Base-by-base conservation (phyloP, 2,329 filamentous ascomycete species). In the Cadophora malorum region DNA sequence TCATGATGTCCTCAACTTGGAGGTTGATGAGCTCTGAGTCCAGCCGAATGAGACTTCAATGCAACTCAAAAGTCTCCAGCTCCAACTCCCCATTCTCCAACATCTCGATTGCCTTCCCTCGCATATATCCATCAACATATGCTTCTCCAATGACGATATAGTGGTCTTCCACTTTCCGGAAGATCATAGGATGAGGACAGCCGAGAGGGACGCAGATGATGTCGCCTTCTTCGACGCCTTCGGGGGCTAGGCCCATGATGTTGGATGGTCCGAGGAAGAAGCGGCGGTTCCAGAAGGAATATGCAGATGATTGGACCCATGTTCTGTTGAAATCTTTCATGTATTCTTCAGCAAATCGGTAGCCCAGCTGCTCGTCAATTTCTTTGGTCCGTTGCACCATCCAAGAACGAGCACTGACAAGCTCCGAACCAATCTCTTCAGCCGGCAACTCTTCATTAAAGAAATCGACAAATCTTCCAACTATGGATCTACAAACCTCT, bases 71-170 rank as follows among this genome's bases (percentile, higher is more conserved):
- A n/a, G 52, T 55, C 52, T 33, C 52, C 14, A 55, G 16, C 28
- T 55, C 52, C 28, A 33, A 55, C 52, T 33, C 52, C 4, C 52
- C 52, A 28, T n/a, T 31, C 12, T 55, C 28, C 10, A 55, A 55
- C 52, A 55, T 55, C 25, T 55, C 52, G 2, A 55, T 33, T n/a
- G 52, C 25, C 28, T 55, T 55, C 6, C 52, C 52, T 4, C 16
- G 16, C 52, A 55, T 56, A 28, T 64, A 64, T 52, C 56, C 64
- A n/a, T 66, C 64, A 10, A 66, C 55, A 10, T 45, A 65, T 50
- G 63, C 63, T 59, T 65, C 63, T 7, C 64, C 56, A 16, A 66
- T 31, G 19, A 41, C 35, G 16, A 45, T 12, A 41, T 53, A 62
- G 25, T 47, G 31, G 8, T 31, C 25, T 0, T 45, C 56, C 1